phyloP scores from a whole-genome alignment of 192 early-diverging fungal genomes.

The Coemansia sp. region DNA sequence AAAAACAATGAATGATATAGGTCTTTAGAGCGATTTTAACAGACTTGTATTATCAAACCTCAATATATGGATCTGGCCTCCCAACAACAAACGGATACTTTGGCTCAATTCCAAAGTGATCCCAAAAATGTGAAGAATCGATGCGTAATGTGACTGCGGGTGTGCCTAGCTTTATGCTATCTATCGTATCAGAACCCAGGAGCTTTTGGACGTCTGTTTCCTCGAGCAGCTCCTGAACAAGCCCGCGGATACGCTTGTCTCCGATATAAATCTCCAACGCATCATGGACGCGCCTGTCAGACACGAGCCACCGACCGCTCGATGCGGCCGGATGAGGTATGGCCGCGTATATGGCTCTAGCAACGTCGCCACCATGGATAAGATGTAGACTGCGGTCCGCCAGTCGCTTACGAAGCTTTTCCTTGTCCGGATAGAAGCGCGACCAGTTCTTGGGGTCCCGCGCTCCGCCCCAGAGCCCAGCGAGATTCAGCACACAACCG shows the following conservation, averaged over 20 bases:
- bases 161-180: conserved; percentile 26
- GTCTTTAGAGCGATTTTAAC: conserved; percentile 5
- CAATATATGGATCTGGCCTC: conserved; percentile 23
- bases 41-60: not conserved
- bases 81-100: conserved; percentile 23
- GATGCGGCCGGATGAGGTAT: not conserved
- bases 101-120: conserved; percentile 20
- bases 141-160: conserved; percentile 35
- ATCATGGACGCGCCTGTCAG: conserved; percentile 43
- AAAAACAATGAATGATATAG: conserved; percentile 15
- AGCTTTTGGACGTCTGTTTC: conserved; percentile 15
- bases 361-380: conserved; percentile 46
- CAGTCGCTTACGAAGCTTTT: conserved; percentile 32
- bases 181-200: conserved; percentile 18
- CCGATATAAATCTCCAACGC: conserved; percentile 30
- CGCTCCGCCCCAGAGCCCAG: conserved; percentile 52
- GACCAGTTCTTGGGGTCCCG: conserved; percentile 39
- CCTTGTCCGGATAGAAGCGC: conserved; percentile 34
- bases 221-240: conserved; percentile 26
- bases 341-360: conserved; percentile 29
- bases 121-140: conserved; percentile 51
- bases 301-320: conserved; percentile 44
- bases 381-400: conserved; percentile 47
- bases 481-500: conserved; percentile 47
- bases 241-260: conserved; percentile 21